These are phyloP conservation scores for Podosphaera aphanis DNA, from an alignment of 2,329 filamentous ascomycete species.

Conservation along the genomic window DNA sequence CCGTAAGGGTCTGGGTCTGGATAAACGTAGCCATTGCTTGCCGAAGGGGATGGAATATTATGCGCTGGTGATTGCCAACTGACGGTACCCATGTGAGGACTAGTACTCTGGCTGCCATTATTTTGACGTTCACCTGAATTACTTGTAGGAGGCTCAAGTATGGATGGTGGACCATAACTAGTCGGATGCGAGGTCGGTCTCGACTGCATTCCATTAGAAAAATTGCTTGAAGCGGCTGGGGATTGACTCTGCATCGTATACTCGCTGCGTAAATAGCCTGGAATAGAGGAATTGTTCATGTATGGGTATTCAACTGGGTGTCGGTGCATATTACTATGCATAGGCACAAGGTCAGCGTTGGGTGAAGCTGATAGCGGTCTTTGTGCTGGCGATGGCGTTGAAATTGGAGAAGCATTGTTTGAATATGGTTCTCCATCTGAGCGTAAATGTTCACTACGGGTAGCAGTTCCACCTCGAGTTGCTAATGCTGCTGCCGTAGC, in stretches of 20 bases:
- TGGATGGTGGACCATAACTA: conserved; percentile 55
- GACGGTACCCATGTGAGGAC: conserved; percentile 51
- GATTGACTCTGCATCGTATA: conserved; percentile 27
- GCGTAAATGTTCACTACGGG: conserved; percentile 26
- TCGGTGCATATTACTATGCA: conserved; percentile 38
- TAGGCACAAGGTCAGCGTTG: conserved; percentile 45
- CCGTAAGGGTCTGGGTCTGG: conserved; percentile 58
- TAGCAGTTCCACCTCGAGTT: conserved; percentile 15
- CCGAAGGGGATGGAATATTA: conserved; percentile 33
- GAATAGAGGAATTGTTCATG: conserved; percentile 56
- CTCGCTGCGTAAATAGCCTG: conserved; percentile 58
- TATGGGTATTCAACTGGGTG: conserved; percentile 41
- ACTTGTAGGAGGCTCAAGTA: conserved; percentile 46
- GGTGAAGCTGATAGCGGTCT: conserved; percentile 62
- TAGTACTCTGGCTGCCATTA: conserved; percentile 48
- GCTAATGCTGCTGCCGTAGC: conserved; percentile 73
- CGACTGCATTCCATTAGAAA: conserved; percentile 22
- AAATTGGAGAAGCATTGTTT: conserved; percentile 47
- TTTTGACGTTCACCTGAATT: conserved; percentile 51
- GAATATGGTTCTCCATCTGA: conserved; percentile 52
- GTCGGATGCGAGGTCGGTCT: conserved; percentile 69
- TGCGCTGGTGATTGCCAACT: conserved; percentile 77
- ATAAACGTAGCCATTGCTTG: conserved; percentile 48
- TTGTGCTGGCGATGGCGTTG: conserved; percentile 67
- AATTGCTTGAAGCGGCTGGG: conserved; percentile 33